Evolutionary conservation across 177 flowering plant species (phyloP), one percentile per base, ranked within the genome.

Genomic region (Vitis hybrid): DNA sequence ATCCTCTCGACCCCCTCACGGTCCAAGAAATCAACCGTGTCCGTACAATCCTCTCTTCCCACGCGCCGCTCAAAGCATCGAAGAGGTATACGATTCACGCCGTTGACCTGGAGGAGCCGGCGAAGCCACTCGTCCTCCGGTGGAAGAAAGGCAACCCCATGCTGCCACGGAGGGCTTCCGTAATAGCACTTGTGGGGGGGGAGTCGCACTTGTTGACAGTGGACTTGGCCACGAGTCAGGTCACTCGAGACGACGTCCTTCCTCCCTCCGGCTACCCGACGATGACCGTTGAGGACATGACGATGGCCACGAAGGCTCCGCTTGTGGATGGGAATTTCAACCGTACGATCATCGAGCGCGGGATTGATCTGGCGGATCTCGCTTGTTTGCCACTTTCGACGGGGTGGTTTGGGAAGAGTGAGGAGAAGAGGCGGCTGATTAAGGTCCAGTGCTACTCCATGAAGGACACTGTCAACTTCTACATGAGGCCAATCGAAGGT

Each of bases 401-500:
- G 5, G 98, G 98, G 1, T 92, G 97, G 95, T 92, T 65, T 68
- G 93, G 93, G 12, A 56, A 56, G 69, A 61, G 69, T 51, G 98
- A 93, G 70, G 98, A 91, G 52, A 78, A 76, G 2, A 54, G 84
- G 65, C 79, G 97, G 67, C 15, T 91, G 72, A 83, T 90, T 35
- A 93, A 89, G 72, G 87, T 90, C 2, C 93, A 89, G 80, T 91
- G 98, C 78, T 93, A 86, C 85, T 82, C 95, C 56, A 66, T 71
- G 71, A 60, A 90, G 56, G 97, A 75, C 66, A 93, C 98, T 0
- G 82, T 84, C 1, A 93, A 93, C 61, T 93, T 93, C 85, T 93
- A 90, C 85, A 93, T 93, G 98, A 72, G 95, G 59, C 97, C 98
- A 7, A 90, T 93, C 32, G 97, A 93, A 79, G 98, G 98, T 27